Evolutionary conservation across 108 stramenopile species (phyloP).

Genomic region (Mediolabrus comicus): DNA sequence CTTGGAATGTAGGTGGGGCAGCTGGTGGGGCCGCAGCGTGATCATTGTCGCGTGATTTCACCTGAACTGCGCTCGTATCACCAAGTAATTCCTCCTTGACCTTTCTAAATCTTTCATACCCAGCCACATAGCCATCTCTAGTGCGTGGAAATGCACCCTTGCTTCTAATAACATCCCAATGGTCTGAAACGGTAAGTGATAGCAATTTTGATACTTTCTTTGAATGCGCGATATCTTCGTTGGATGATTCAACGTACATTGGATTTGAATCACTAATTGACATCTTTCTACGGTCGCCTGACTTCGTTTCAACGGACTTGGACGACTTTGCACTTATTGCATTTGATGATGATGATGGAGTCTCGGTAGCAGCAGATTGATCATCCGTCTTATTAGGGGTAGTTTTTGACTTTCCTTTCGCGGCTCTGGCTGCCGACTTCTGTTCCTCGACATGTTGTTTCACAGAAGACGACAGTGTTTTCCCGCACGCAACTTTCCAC

Average conservation of each 20-base stretch:
- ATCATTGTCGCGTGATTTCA: not conserved
- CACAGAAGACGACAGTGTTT: slow-evolving; percentile 37
- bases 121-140: not conserved
- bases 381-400: slow-evolving; percentile 6
- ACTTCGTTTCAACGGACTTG: not conserved
- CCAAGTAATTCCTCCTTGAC: not conserved
- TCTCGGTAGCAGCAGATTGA: not conserved
- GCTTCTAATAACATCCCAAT: slow-evolving; percentile 13
- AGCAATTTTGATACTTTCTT: slow-evolving; percentile 15
- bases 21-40: not conserved
- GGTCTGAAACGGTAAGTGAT: slow-evolving; percentile 4
- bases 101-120: slow-evolving; percentile 4
- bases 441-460: not conserved
- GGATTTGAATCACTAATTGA: slow-evolving; percentile 5
- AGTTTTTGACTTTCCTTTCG: not conserved
- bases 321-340: not conserved
- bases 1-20: slow-evolving; percentile 1
- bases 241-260: slow-evolving; percentile 15
- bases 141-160: not conserved
- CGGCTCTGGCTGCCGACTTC: slow-evolving; percentile 6
- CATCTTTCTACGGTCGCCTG: not conserved
- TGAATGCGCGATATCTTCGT: slow-evolving; percentile 3
- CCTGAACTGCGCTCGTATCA: not conserved
- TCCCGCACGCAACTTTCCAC: slow-evolving; percentile 73
- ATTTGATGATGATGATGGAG: not conserved